Base-by-base conservation (phyloP, 208 protist genomes). In the Porcisia deanei region DNA sequence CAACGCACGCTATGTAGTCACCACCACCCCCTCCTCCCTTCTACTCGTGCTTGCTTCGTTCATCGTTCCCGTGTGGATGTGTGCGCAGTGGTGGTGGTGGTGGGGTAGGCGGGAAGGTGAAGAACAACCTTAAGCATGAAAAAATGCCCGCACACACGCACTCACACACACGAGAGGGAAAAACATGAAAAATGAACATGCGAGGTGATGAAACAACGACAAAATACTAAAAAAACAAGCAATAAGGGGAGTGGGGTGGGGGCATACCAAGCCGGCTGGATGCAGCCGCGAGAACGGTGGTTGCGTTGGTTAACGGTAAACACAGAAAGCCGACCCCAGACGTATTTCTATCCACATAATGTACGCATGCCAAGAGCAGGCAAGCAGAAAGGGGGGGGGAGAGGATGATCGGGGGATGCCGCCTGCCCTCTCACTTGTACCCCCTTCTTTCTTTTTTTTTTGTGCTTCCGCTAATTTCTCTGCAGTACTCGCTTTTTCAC, bases 41-140 rank as follows among this genome's bases (percentile, higher is more conserved):
- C 16, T 18, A 30, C 55, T 59, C 4, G 22, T 25, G 55, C 22
- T 59, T 59, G n/a, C n/a, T 59, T 25, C 16, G 7, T 20, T 59
- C n/a, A 20, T 18, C n/a, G 14, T 43, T 10, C 18, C 6, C 25
- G 58, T 34, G 58, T 34, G 25, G 10, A 14, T 20, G 4, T 63
- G 25, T 63, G 18, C 60, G 37, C 22, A 65, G 60, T 45, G 7
- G 30, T 65, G 60, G 60, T 22, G 47, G 67, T 74, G 16, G 76
- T 60, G 68, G 45, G 71, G 52, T 55, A 25, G 71, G 22, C 52
- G 72, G 45, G 12, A 7, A 8, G 30, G 43, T 20, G 37, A 22
- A 0, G n/a, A 9, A n/a, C n/a, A 54, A 12, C 25, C 34, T 20
- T 53, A 54, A 22, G 25, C 57, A 60, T 30, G 25, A 7, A 49